A percentile compares a stretch with the other conserved stretches of the same genome.
Evolutionary conservation across 352 stramenopile species (phyloP).

Genomic region (Globisporangium solare): DNA sequence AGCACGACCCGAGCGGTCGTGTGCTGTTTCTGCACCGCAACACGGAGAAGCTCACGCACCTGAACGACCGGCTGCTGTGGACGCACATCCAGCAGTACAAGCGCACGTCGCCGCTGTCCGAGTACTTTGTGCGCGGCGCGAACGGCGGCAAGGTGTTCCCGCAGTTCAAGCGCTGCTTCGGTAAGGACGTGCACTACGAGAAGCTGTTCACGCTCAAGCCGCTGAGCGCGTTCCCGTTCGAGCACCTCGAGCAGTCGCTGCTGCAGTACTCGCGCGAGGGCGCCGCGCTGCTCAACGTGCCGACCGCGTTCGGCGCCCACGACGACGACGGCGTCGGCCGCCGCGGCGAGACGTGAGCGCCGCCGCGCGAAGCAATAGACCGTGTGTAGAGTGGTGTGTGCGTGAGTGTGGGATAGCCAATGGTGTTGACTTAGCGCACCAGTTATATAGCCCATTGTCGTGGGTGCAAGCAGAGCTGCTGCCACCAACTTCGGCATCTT

Average conservation of each 20-base stretch:
- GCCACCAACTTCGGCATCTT: no score
- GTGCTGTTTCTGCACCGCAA: slow-evolving; percentile 28
- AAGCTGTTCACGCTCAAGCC: slow-evolving; percentile 65
- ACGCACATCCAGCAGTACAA: slow-evolving; percentile 61
- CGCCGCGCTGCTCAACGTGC: no score
- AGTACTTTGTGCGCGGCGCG: slow-evolving; percentile 52
- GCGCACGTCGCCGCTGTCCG: slow-evolving; percentile 27
- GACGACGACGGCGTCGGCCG: no score
- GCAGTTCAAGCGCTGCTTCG: slow-evolving; percentile 65
- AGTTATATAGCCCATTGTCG: no score
- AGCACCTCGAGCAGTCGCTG: slow-evolving; percentile 35
- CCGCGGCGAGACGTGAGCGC: no score
- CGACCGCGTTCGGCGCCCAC: no score
- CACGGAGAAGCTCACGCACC: slow-evolving; percentile 24
- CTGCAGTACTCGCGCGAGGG: background rate
- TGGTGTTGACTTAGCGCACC: no score
- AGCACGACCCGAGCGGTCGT: slow-evolving; percentile 16
- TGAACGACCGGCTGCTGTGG: slow-evolving; percentile 41
- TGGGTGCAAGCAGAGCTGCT: no score
- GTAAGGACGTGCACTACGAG: slow-evolving; percentile 64
- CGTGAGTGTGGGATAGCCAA: no score
- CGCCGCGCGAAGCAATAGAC: no score
- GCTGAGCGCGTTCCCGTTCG: slow-evolving; percentile 60
- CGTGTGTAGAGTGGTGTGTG: no score
- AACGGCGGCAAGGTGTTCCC: slow-evolving; percentile 67